These are phyloP conservation scores for Penicillium lagena DNA, from an alignment of 495 filamentous ascomycete genomes.

Conservation along the genomic window DNA sequence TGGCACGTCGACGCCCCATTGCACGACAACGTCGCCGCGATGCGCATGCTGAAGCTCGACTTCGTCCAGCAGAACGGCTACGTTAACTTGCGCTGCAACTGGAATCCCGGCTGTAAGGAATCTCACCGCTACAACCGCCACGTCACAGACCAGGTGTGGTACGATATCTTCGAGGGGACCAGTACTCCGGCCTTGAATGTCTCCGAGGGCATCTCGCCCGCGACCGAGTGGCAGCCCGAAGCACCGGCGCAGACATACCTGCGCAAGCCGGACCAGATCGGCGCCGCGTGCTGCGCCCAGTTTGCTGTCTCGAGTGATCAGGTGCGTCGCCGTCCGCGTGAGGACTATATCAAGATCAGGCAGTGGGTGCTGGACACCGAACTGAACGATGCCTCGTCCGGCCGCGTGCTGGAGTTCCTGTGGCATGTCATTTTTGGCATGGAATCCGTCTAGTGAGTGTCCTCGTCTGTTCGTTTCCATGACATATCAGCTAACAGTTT, in stretches of 20 bases:
- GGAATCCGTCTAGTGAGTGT: conserved; percentile 37
- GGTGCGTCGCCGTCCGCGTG: conserved; percentile 46
- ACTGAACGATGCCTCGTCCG: conserved; percentile 53
- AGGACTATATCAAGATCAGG: conserved; percentile 54
- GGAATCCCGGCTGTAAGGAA: conserved; percentile 55
- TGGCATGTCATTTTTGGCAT: conserved; percentile 64
- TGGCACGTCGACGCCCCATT: conserved; percentile 60
- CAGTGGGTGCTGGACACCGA: conserved; percentile 62
- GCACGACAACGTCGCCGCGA: conserved; percentile 46
- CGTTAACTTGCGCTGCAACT: conserved; percentile 62
- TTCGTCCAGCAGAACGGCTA: conserved; percentile 53
- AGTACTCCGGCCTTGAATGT: conserved; percentile 42
- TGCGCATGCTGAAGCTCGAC: conserved; percentile 43
- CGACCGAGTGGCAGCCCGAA: conserved; percentile 3
- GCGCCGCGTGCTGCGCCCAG: conserved; percentile 59
- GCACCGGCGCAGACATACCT: conserved; percentile 11
- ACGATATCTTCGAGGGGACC: conserved; percentile 47
- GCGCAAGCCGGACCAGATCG: conserved; percentile 27
- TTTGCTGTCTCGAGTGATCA: conserved; percentile 53
- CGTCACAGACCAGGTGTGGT: conserved; percentile 47
- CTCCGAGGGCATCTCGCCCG: conserved; percentile 2
- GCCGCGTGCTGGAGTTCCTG: conserved; percentile 69
- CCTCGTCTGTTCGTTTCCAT: not conserved
- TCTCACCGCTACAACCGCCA: conserved; percentile 48
- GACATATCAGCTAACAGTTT: not conserved